Evolutionary conservation across 2,329 filamentous ascomycete genomes (phyloP).

Genomic region (Aspergillus ruber): DNA sequence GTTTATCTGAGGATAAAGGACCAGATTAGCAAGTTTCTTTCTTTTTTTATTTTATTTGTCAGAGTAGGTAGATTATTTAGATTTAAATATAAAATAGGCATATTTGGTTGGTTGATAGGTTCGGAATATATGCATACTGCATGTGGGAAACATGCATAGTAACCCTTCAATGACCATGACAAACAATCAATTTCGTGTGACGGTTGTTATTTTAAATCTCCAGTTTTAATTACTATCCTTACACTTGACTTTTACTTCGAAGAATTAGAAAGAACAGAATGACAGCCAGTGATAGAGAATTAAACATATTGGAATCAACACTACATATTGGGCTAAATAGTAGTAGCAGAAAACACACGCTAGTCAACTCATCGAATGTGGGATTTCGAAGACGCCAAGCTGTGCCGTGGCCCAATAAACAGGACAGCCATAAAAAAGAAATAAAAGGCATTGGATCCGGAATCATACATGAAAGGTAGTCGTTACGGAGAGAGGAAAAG

Average conservation of each 20-base stretch:
- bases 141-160: no score
- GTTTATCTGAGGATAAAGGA: constrained; percentile 7
- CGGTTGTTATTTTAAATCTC: no score
- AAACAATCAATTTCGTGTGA: no score
- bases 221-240: no score
- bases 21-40: neutral
- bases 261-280: no score
- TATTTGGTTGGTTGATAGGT: neutral
- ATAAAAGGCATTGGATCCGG: constrained; percentile 10
- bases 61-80: no score
- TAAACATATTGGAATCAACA: no score
- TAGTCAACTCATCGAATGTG: neutral
- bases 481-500: constrained; percentile 19
- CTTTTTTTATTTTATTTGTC: constrained; percentile 4
- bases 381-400: constrained; percentile 1
- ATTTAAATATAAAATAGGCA: neutral
- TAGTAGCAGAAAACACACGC: neutral
- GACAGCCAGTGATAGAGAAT: no score
- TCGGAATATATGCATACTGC: no score
- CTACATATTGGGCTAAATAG: no score
- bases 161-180: no score
- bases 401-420: neutral
- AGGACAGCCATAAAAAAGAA: constrained; percentile 1
- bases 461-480: constrained; percentile 10
- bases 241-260: no score